phyloP scores from a whole-genome alignment of 345 rosid genomes.

The Cardamine occulta region DNA sequence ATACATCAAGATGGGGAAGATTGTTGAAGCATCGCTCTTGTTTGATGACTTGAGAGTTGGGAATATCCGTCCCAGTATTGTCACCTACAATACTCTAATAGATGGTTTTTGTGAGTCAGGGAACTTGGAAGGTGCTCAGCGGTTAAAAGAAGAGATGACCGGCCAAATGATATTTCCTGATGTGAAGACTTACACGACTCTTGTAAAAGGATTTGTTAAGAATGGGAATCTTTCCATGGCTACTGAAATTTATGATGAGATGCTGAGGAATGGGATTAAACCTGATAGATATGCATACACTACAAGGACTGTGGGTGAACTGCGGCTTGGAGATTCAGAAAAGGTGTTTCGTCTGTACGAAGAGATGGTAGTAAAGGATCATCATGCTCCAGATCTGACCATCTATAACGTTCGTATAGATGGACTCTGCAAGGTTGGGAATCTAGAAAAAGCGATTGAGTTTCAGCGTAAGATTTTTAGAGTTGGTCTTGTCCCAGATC shows the following conservation, averaged over 20 bases:
- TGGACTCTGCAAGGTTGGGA: slow-evolving; percentile 56
- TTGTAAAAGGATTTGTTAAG: slow-evolving; percentile 62
- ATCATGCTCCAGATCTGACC: slow-evolving; percentile 52
- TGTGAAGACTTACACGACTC: slow-evolving; percentile 65
- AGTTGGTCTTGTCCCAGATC: slow-evolving; percentile 63
- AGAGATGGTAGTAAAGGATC: slow-evolving; percentile 59
- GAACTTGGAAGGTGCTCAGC: slow-evolving; percentile 54
- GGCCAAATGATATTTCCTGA: slow-evolving; percentile 58
- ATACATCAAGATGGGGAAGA: slow-evolving; percentile 58
- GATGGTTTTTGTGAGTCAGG: slow-evolving; percentile 71
- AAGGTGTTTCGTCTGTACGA: slow-evolving; percentile 60
- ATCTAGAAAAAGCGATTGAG: slow-evolving; percentile 52
- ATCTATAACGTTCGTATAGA: slow-evolving; percentile 62
- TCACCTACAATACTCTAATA: slow-evolving; percentile 71
- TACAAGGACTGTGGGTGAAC: slow-evolving; percentile 58
- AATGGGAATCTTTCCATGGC: slow-evolving; percentile 56
- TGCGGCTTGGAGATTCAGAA: slow-evolving; percentile 55
- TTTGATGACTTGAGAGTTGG: slow-evolving; percentile 56
- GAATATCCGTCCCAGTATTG: slow-evolving; percentile 49
- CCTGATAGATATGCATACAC: slow-evolving; percentile 60
- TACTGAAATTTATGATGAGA: slow-evolving; percentile 57
- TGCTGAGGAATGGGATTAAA: slow-evolving; percentile 56
- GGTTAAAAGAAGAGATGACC: slow-evolving; percentile 68
- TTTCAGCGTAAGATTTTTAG: slow-evolving; percentile 55
- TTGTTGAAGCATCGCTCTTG: slow-evolving; percentile 64